A percentile compares a stretch with the other conserved stretches of the same genome.
Evolutionary conservation across 2,329 filamentous ascomycete genomes (phyloP).

Genomic region (Arachnopeziza araneosa): DNA sequence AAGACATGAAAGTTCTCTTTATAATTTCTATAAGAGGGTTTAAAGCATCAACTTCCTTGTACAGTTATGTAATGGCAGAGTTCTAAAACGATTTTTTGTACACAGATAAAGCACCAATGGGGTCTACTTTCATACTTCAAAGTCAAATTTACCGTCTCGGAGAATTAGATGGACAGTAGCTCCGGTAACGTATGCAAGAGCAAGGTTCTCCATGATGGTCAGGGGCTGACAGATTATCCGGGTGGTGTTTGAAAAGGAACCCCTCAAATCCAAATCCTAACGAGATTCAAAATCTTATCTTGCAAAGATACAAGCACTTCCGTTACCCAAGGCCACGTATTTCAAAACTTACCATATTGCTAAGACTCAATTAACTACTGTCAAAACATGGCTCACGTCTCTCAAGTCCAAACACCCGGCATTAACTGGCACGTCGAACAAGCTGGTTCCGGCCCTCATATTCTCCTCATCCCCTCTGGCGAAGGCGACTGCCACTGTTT

Average conservation of each 20-base stretch:
- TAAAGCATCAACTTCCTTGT: no score
- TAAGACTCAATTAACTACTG: no score
- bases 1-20: no score
- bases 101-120: no score
- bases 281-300: neutral
- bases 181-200: neutral
- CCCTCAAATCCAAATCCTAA: no score
- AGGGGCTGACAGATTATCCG: neutral
- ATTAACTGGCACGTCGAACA: conserved; percentile 15
- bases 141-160: neutral
- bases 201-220: neutral
- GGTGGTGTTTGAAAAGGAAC: neutral
- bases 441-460: conserved; percentile 11
- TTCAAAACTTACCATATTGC: no score
- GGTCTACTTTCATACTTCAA: neutral
- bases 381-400: conserved; percentile 4
- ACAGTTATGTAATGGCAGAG: no score
- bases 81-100: no score
- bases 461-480: conserved; percentile 16
- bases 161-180: neutral
- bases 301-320: no score
- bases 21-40: no score
- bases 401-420: conserved; percentile 3
- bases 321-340: no score
- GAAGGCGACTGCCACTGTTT: conserved; percentile 17